Percentiles rank a stretch among this genome's conserved stretches.
Conservation (phyloP, 2,329 filamentous ascomycete genomes). For the Aspergillus sp. region DNA sequence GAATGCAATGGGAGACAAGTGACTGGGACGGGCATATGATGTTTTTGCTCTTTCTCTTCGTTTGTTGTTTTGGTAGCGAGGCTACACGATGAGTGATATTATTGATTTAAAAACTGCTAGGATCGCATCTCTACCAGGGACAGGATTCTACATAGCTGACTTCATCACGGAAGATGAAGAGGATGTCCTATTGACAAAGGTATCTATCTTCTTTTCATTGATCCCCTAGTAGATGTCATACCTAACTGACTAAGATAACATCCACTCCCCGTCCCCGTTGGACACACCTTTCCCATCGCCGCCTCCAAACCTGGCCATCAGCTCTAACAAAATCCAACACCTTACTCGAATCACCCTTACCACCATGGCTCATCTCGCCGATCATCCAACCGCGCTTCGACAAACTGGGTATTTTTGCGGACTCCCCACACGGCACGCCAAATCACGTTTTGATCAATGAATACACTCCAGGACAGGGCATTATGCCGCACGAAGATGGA, state of each 20-base stretch:
- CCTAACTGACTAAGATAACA: conserved; percentile 28
- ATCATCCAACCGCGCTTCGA: conserved; percentile 53
- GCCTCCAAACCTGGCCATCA: conserved; percentile 85
- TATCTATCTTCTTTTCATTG: conserved; percentile 24
- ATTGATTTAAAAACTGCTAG: conserved; percentile 22
- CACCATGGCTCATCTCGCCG: conserved; percentile 65
- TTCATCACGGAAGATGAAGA: conserved; percentile 78
- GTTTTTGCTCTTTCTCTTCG: not conserved
- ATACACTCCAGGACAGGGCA: conserved; percentile 81
- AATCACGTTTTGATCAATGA: conserved; percentile 96
- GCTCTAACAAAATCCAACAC: conserved; percentile 67
- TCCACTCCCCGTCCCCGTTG: conserved; percentile 68
- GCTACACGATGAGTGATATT: not conserved
- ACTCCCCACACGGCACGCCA: conserved; percentile 66
- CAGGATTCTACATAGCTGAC: conserved; percentile 75
- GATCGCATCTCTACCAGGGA: conserved; percentile 26
- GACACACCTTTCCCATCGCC: conserved; percentile 80
- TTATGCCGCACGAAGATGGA: conserved; percentile 95
- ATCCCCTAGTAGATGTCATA: not conserved
- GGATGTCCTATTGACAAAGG: conserved; percentile 62
- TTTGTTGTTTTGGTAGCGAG: not conserved
- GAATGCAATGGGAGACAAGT: not conserved
- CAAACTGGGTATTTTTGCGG: conserved; percentile 45
- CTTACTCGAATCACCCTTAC: conserved; percentile 65
- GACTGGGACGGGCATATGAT: not conserved